Evolutionary conservation across 306 rosid genomes (phyloP).

Genomic region (Leucaena leucocephala): DNA sequence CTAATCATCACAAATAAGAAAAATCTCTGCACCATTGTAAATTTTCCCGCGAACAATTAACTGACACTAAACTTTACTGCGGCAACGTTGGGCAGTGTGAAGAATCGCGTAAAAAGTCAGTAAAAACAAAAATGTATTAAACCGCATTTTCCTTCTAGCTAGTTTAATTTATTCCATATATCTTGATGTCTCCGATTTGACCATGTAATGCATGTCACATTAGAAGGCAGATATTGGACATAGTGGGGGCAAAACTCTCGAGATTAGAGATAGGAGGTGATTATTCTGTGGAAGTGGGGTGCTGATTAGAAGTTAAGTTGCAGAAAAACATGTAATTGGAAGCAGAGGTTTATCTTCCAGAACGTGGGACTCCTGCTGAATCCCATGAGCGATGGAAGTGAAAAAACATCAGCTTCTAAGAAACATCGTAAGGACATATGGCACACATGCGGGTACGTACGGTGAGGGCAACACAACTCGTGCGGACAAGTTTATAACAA

Average conservation of each 20-base stretch:
- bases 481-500: not conserved
- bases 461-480: conserved; percentile 1
- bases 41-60: not conserved
- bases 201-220: not conserved
- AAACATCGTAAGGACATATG: conserved; percentile 5
- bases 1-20: not conserved
- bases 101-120: not conserved
- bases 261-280: conserved; percentile 10
- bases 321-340: conserved; percentile 11
- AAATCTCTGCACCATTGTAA: not conserved
- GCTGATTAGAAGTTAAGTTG: not conserved
- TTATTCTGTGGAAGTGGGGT: conserved; percentile 12
- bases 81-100: not conserved
- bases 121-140: not conserved
- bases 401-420: not conserved
- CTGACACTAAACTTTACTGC: not conserved
- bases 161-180: too few species aligned
- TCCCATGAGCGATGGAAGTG: not conserved
- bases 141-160: not conserved
- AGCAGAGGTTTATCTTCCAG: not conserved
- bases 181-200: too few species aligned
- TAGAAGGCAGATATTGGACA: not conserved
- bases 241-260: not conserved
- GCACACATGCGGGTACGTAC: conserved; percentile 33
- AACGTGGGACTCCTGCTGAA: not conserved